Conservation (phyloP, 2,329 filamentous ascomycete genomes). For the Blastomyces gilchristii region DNA sequence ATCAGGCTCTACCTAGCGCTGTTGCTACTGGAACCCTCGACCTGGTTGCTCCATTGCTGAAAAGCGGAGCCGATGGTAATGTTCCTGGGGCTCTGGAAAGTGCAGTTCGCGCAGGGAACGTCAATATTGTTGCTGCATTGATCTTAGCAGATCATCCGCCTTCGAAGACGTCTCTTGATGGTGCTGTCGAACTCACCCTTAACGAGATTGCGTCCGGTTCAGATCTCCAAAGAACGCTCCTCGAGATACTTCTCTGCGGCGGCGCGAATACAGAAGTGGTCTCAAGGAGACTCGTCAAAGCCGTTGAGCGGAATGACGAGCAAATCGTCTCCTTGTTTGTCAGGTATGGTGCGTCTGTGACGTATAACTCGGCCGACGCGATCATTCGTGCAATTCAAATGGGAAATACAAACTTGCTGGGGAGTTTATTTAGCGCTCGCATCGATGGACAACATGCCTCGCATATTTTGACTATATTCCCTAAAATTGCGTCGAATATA, state of each 20-base stretch:
- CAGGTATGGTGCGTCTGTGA: slow-evolving; percentile 45
- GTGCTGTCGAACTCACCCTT: slow-evolving; percentile 43
- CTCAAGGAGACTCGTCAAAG: slow-evolving; percentile 40
- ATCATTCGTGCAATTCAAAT: slow-evolving; percentile 42
- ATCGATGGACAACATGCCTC: slow-evolving; percentile 35
- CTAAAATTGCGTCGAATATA: slow-evolving; percentile 8
- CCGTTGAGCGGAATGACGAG: slow-evolving; percentile 42
- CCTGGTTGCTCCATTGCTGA: slow-evolving; percentile 12
- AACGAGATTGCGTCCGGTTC: slow-evolving; percentile 39
- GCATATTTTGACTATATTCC: slow-evolving; percentile 33
- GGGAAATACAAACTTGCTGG: slow-evolving; percentile 40
- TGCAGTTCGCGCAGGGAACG: slow-evolving; percentile 29
- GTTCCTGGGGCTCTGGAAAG: slow-evolving; percentile 10
- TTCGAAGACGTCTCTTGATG: slow-evolving; percentile 38
- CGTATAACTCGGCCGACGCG: slow-evolving; percentile 43
- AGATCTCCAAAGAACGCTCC: slow-evolving; percentile 42
- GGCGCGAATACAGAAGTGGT: slow-evolving; percentile 46
- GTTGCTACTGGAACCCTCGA: slow-evolving; percentile 11
- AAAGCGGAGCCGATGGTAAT: slow-evolving; percentile 16
- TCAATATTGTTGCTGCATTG: slow-evolving; percentile 48
- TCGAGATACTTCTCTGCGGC: slow-evolving; percentile 49
- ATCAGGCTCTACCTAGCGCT: slow-evolving; percentile 12
- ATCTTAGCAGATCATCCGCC: slow-evolving; percentile 46
- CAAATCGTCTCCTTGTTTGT: slow-evolving; percentile 48
- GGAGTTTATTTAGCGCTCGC: slow-evolving; percentile 39